A percentile compares a stretch with the other conserved stretches of the same genome.
phyloP scores from a whole-genome alignment of 352 stramenopile genomes.

The Elongisporangium anandrum region DNA sequence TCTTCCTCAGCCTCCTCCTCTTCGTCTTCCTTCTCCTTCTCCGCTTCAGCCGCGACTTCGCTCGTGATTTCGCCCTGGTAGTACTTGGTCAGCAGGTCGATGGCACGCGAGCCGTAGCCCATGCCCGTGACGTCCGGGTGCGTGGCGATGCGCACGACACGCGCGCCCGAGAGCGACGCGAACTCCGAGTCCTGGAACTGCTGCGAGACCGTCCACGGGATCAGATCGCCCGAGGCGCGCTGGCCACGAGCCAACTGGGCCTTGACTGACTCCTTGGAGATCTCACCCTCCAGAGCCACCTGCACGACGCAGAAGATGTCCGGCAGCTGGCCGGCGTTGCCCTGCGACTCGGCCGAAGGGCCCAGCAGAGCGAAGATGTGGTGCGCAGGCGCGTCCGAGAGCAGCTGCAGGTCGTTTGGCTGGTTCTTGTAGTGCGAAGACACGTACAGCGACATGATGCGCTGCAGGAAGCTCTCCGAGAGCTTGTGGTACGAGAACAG shows the following conservation, averaged over 20 bases:
- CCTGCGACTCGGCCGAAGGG: slow-evolving; percentile 88
- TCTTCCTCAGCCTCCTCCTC: slow-evolving; percentile 52
- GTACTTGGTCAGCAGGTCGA: slow-evolving; percentile 96
- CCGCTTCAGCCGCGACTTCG: slow-evolving; percentile 26
- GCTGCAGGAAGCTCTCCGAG: slow-evolving; percentile 94
- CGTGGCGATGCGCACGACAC: slow-evolving; percentile 97
- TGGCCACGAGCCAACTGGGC: slow-evolving; percentile 95
- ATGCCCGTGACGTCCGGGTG: slow-evolving; percentile 96
- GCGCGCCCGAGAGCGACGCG: slow-evolving; percentile 93
- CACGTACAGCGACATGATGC: slow-evolving; percentile 96
- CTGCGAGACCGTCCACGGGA: slow-evolving; percentile 99
- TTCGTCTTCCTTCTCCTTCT: slow-evolving; percentile 26
- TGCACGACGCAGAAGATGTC: slow-evolving; percentile 99
- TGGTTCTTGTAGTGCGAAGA: slow-evolving; percentile 99
- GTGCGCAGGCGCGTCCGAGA: slow-evolving; percentile 98
- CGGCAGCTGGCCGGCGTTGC: slow-evolving; percentile 89
- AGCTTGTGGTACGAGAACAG: slow-evolving; percentile 99
- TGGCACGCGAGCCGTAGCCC: slow-evolving; percentile 96
- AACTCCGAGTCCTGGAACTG: slow-evolving; percentile 99
- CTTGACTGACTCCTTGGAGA: slow-evolving; percentile 95
- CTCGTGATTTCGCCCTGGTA: slow-evolving; percentile 96
- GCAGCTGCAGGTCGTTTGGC: slow-evolving; percentile 98
- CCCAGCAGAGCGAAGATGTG: slow-evolving; percentile 98
- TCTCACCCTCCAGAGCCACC: slow-evolving; percentile 96
- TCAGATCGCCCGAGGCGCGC: slow-evolving; percentile 96